Evolutionary conservation across 176 grass and related monocot species (phyloP).

Genomic region (Oryza brachyantha): DNA sequence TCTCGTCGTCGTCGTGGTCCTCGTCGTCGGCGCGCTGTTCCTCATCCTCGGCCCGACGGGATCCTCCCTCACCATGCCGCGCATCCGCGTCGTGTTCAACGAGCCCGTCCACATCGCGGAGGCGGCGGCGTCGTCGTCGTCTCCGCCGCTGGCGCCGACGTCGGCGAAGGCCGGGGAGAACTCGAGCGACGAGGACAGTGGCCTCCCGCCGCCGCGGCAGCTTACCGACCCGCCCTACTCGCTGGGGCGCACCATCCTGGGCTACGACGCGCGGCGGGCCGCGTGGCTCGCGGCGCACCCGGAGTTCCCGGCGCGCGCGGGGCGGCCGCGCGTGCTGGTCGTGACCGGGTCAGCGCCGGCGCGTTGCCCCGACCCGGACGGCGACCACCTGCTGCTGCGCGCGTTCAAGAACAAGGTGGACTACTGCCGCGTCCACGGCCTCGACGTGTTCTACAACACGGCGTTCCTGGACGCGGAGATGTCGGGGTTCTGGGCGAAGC

Average conservation of each 20-base stretch:
- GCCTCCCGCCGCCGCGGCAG: conserved; percentile 49
- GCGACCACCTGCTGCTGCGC: conserved; percentile 75
- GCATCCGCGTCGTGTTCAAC: conserved; percentile 34
- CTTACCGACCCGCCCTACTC: conserved; percentile 62
- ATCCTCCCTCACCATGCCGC: conserved; percentile 24
- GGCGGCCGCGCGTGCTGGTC: conserved; percentile 69
- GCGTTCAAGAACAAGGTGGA: conserved; percentile 93
- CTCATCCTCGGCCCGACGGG: conserved; percentile 13
- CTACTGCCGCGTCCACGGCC: conserved; percentile 83
- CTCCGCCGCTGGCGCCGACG: not conserved
- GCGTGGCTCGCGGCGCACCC: conserved; percentile 68
- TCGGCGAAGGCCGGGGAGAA: not conserved
- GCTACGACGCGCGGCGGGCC: conserved; percentile 65
- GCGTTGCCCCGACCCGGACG: conserved; percentile 63
- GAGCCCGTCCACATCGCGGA: not conserved
- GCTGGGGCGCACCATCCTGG: conserved; percentile 59
- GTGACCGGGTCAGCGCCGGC: conserved; percentile 73
- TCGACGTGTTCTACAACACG: conserved; percentile 88
- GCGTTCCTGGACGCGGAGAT: conserved; percentile 86
- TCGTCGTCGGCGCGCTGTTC: conserved; percentile 11
- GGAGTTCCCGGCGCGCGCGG: conserved; percentile 28
- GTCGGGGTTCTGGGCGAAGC: conserved; percentile 88
- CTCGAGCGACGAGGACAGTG: conserved; percentile 23
- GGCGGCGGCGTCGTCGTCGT: not conserved
- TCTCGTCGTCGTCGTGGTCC: not conserved